Base-by-base conservation (phyloP, 164 flowering plant genomes). In the Hamamelis virginiana region DNA sequence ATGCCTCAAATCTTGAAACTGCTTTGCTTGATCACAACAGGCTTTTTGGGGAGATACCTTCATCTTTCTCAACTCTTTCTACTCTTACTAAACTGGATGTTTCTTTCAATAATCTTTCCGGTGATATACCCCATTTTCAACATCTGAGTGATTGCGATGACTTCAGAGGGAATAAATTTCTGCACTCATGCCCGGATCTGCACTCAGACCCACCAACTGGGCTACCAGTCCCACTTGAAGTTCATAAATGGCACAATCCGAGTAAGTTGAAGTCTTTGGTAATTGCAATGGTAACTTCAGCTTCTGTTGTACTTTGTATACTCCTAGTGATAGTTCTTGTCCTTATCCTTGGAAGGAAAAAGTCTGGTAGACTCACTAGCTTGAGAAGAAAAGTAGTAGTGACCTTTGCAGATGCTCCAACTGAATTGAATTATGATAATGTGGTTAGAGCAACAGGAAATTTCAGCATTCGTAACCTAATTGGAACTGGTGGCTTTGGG, bases 401-500 rank as follows among this genome's bases (percentile, higher is more conserved):
- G 67, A 84, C 87, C 55, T 90, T 90, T 72, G 73, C 78, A 43
- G 87, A 85, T 58, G 76, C 81, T 72, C 86, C 89, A 22, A 22
- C 68, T 16, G 86, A 81, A 47, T 67, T 90, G 76, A 83, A 74
- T 62, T 90, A 85, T 60, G 91, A 85, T 41, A 81, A 74, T 75
- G 87, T 88, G 56, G 87, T 87, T 51, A 73, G 84, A 74, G 85
- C 91, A 52, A 88, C 92, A 1, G 92, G 84, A 50, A 84, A 85
- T 72, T 90, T 88, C 82, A 88, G 89, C 66, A 67, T 88, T 23
- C 63, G 77, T 51, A 81, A 90, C 70, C 62, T 86, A 62, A 88
- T 90, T 45, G 95, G 96, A 18, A 83, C 84, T 9, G 96, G 96
- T 43, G 96, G 96, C 3, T 90, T 90, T 70, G 96, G 96, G 23